Evolutionary conservation across 352 stramenopile genomes (phyloP), one percentile per base, ranked within the genome.

Genomic region (Pythium dissimile): DNA sequence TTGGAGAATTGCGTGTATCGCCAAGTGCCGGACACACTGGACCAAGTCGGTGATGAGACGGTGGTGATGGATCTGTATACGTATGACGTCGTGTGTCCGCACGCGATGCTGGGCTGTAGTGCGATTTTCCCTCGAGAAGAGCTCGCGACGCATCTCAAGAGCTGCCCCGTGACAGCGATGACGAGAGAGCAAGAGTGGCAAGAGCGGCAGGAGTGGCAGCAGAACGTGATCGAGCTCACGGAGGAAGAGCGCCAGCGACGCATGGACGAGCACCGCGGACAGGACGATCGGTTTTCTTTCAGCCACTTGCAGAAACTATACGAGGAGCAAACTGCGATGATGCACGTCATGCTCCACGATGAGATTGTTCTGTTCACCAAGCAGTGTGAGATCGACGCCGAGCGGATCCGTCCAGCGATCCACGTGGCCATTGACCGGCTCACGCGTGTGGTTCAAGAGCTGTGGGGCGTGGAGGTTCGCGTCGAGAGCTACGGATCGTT

Each of bases 71-170:
- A 94, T 54, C 75, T 94, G 38, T 76, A 89, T 32, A 86, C 80
- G 38, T 94, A 94, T 62, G 81, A 94, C 43, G 73, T 94, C 3
- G 84, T 94, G 16, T 94, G 84, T 62, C 84, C 84, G 9, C 92
- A 94, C 45, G 84, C 84, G 0, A 72, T 94, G 39, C 67, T 94
- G 9, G 84, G 84, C 0, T 94, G 84, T 54, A 89, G 78, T 23
- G 80, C 81, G 41, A 89, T 94, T 53, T 94, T 84, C 39, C 75
- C 80, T 6, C 69, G 84, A 11, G 81, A 91, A 38, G 78, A 84
- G 27, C 48, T 94, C 15, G 84, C 80, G 0, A 69, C 72, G 21
- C 84, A 94, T 57, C 60, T 94, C 3, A 66, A 68, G 0, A 75
- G 71, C 5, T 93, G 84, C 53, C 76, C 80, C 5, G 73, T 90